Evolutionary conservation across 1,284 basidiomycete genomes (phyloP), one percentile per base, ranked within the genome.

Genomic region (Tetrapyrgos nigripes): DNA sequence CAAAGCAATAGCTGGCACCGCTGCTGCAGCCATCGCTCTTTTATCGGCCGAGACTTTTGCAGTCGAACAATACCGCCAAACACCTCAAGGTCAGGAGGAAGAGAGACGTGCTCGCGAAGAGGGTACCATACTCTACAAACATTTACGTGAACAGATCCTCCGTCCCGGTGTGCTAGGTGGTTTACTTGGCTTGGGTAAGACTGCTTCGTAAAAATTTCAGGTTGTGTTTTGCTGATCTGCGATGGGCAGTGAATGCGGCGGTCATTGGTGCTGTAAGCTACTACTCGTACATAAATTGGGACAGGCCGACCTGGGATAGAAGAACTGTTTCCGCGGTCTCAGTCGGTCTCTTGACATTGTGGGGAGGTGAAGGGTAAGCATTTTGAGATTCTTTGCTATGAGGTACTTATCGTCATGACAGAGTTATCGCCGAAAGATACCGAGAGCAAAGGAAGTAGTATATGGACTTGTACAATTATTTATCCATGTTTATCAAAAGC

Each of bases 101-200:
- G 83, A 84, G 59, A 75, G 79, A 47, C 78, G 79, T 46, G 89
- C 86, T 10, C 83, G 80, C 67, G 73, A 84, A 60, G 88, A 92
- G 68, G 86, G 88, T 8, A 83, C 86, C 0, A 70, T 80, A 23
- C 68, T 89, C 56, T 90, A 88, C 75, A 77, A 81, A 31, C 80
- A 84, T 46, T 71, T 84, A 24, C 82, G 79, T 52, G 86, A 92
- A 68, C 77, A 84, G 31, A 70, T 92, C 43, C 75, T 91, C 45
- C 82, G 90, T 48, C 91, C 91, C 1, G 82, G 84, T 44, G 87
- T 92, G 2, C 80, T 89, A 10, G 86, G 87, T 43, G 91, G 91
- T 21, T 69, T 92, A 8, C 71, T 91, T 54, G 91, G 91, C 53
- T 64, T 85, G 40, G 62, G 87, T 91, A 63, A 72, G 86, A 77